Base-by-base conservation (phyloP, 2,329 filamentous ascomycete species). In the Penicillium sp. region DNA sequence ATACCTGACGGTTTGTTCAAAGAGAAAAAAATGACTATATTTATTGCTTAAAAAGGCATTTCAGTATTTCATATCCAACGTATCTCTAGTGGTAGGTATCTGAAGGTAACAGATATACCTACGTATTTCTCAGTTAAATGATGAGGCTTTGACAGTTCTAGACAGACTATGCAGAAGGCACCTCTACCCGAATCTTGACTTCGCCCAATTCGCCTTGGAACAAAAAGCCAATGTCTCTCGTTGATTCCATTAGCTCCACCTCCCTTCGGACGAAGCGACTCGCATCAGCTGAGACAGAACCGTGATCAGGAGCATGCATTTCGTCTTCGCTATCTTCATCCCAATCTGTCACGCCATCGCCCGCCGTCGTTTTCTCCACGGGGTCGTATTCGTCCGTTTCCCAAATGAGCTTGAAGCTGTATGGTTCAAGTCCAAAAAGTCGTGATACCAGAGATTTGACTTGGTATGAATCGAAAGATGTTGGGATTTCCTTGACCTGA, bases 331-430 rank as follows among this genome's bases (percentile, higher is more conserved):
- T 72, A 26, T 76, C 74, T 34, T 78, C 73, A 2, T 73, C 75
- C 5, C 77, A 77, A 37, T 77, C 78, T 47, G 75, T 74, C 15
- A 68, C 72, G 23, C 73, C 80, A 36, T 84, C 84, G 24, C 81
- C 80, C 4, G 83, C 80, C 55, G 85, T 80, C 60, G 84, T 83
- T 54, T 82, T 80, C 7, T 81, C 81, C 0, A 91, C 85, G 0
- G 90, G 90, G 69, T 96, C 91, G 84, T 88, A 90, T 70, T 97
- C 92, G 17, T 90, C 90, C 7, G 91, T 96, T 75, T 96, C 91
- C 88, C 90, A 96, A 0, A 94, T 75, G 42, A 97, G 70, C 33
- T 79, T 80, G 54, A 93, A 75, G 34, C 74, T 74, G 56, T 90
- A 77, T 0, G 91, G 88, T 40, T 79, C 73, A 9, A 89, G 61